phyloP scores from a whole-genome alignment of 169 alveolate genomes.

The Plasmodium billcollinsi region DNA sequence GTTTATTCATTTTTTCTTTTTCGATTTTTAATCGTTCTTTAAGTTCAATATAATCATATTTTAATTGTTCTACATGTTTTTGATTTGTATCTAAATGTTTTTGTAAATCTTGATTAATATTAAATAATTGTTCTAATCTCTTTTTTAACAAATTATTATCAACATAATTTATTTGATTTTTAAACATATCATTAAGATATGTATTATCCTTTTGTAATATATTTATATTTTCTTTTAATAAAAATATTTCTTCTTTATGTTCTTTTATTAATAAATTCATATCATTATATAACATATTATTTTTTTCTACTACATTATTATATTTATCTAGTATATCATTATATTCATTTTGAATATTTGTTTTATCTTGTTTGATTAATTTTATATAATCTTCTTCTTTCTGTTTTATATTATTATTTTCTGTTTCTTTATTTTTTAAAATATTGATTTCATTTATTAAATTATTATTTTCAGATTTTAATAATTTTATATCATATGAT shows the following conservation, averaged over 20 bases:
- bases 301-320: constrained; percentile 4
- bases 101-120: constrained; percentile 28
- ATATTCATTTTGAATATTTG: constrained; percentile 18
- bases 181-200: constrained; percentile 29
- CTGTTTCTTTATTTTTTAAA: constrained; percentile 18
- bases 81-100: constrained; percentile 9
- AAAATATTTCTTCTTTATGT: constrained; percentile 24
- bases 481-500: constrained; percentile 9
- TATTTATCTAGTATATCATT: constrained; percentile 18
- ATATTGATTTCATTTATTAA: neutral
- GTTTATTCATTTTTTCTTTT: constrained; percentile 33
- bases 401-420: constrained; percentile 6
- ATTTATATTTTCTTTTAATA: constrained; percentile 23
- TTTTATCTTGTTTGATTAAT: constrained; percentile 27
- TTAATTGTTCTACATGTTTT: constrained; percentile 18
- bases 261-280: neutral
- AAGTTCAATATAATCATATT: constrained; percentile 19
- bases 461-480: constrained; percentile 12
- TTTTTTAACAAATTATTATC: constrained; percentile 32
- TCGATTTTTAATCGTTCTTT: constrained; percentile 22
- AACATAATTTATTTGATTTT: neutral
- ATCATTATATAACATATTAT: constrained; percentile 28
- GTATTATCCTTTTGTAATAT: constrained; percentile 46
- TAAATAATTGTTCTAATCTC: constrained; percentile 39
- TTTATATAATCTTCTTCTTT: constrained; percentile 53